Base-by-base conservation (phyloP, 2,329 filamentous ascomycete genomes). In the Aspergillus candidus region DNA sequence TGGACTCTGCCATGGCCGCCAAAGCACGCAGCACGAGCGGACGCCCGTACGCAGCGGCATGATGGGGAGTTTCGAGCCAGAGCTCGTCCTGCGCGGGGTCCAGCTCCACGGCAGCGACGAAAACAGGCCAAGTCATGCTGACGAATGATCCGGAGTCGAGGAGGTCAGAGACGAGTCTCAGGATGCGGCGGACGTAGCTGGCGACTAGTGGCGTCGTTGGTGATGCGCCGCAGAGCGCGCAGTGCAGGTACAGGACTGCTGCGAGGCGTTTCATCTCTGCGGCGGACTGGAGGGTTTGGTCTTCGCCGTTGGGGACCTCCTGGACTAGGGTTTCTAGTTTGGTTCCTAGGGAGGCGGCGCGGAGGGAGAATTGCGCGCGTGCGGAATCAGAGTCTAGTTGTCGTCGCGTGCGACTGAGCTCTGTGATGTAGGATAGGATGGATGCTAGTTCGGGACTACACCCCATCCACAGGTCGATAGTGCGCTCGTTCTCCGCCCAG, bases 401-500 rank as follows among this genome's bases (percentile, higher is more conserved):
- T 6, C 66, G 57, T 30, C 60, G 55, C 10, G 55, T 55, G 5
- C 69, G 61, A 4, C 71, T 72, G 11, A 76, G 55, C 38, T 75
- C 72, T 0, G 71, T 74, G 15, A 74, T 72, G 0, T 63, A 62
- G n/a, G 69, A 73, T 4, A 75, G 53, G 3, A 75, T 68, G 1
- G 67, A 66, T 3, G 72, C 71, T 30, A 75, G 55, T 13, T 68
- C 66, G 0, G 73, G 70, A 35, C 71, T 74, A 38, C 72, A 75
- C 0, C 72, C 72, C 59, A 75, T 72, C 73, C 72, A 75, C 0
- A 63, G 52, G 44, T 72, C 65, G 32, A 71, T 67, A 1, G 61
- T 59, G 17, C 64, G 60, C 31, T 67, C 63, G 31, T 62, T 54
- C 5, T 63, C 56, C 17, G 57, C 54, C 73, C 73, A 76, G 44